Base-by-base conservation (phyloP, 495 filamentous ascomycete species). In the Daldinia caldariorum region DNA sequence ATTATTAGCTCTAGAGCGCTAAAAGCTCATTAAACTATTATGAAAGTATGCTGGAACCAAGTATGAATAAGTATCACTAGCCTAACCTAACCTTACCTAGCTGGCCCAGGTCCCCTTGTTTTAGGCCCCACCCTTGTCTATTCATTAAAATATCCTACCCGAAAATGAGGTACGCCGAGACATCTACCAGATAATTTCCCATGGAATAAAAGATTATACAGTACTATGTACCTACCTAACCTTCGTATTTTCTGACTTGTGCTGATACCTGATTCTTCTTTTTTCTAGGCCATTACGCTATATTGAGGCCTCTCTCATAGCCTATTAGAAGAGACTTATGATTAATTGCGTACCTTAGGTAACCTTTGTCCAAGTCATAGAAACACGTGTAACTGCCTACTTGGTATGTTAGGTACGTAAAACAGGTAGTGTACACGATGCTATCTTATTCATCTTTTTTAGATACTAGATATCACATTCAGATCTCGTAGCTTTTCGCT, bases 81-180 rank as follows among this genome's bases (percentile, higher is more conserved):
- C 26, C 26, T 26, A 26, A 26, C 26, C 26, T 26, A 26, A 26
- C 26, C 26, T 26, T 26, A 26, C 26, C 26, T 26, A 26, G 26
- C 26, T 26, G 26, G 26, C 26, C 26, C 26, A 26, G 26, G 26
- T 65, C 61, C 43, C 43, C 43, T 47, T 47, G 43, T 22, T 35
- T 7, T 35, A 35, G 34, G 47, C 6, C 3, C 16, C 5, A n/a
- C 13, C 66, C 58, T 53, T 50, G 29, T 26, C 41, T 43, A 61
- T 35, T 61, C 34, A 35, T 35, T 35, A 31, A 38, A 61, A 29
- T 26, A 41, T 32, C 63, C 29, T 50, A 49, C 50, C 54, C 63
- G 45, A 50, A 38, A 55, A 59, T 58, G 38, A 49, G 26, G 43
- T 35, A 47, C 16, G 54, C 67, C 61, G 61, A 70, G 67, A 70